These are phyloP conservation scores for Oryza meyeriana DNA, from an alignment of 176 grass and related monocot genomes.

Conservation along the genomic window DNA sequence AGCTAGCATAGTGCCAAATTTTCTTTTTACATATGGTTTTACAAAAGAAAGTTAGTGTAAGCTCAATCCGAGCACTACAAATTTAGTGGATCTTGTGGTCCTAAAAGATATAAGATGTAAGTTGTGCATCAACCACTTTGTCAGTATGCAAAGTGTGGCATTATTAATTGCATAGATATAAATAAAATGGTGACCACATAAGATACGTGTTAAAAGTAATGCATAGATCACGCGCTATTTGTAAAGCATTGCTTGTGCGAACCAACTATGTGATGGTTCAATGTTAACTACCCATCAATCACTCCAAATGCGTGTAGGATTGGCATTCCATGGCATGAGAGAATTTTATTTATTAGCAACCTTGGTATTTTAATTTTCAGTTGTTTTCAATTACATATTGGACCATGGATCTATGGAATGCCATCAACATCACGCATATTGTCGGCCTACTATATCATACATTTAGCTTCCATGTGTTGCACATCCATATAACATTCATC, in stretches of 20 bases:
- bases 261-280: constrained; percentile 54
- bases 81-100: constrained; percentile 48
- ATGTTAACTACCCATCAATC: constrained; percentile 57
- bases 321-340: neutral
- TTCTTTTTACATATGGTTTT: constrained; percentile 28
- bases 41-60: constrained; percentile 23
- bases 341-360: neutral
- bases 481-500: neutral
- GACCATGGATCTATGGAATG: neutral
- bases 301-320: constrained; percentile 33
- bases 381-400: constrained; percentile 21
- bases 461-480: neutral
- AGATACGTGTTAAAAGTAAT: neutral
- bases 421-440: neutral
- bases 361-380: neutral
- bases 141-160: constrained; percentile 32
- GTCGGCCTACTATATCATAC: neutral
- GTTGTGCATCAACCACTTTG: constrained; percentile 47
- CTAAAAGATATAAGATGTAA: constrained; percentile 25
- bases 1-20: constrained; percentile 31
- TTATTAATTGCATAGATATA: constrained; percentile 35
- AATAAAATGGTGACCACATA: constrained; percentile 3
- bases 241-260: constrained; percentile 31
- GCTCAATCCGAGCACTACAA: constrained; percentile 43
- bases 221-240: constrained; percentile 1